Percentiles rank a stretch among this genome's conserved stretches.
Conservation (phyloP, 2,329 filamentous ascomycete genomes). For the Diaporthe velutina region DNA sequence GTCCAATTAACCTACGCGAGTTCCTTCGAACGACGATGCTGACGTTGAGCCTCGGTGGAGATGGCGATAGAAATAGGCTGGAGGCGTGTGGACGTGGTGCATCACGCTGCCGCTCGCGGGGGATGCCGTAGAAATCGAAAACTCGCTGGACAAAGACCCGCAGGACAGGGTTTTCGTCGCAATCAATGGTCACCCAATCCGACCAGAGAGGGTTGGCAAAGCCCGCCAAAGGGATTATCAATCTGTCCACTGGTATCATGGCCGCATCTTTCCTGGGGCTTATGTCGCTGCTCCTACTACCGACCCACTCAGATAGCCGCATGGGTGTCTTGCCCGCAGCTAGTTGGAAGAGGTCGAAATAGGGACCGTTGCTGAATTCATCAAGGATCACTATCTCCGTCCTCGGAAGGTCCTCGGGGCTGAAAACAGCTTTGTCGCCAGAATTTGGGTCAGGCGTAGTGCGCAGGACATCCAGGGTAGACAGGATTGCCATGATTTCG, state of each 20-base stretch:
- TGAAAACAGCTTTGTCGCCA: conserved; percentile 25
- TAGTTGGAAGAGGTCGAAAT: conserved; percentile 47
- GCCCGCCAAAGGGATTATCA: conserved; percentile 55
- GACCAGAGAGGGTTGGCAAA: conserved; percentile 57
- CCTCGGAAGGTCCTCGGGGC: conserved; percentile 30
- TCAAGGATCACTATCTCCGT: conserved; percentile 48
- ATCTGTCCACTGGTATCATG: conserved; percentile 39
- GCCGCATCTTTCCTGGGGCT: conserved; percentile 40
- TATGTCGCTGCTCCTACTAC: no score
- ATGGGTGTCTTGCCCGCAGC: conserved; percentile 49
- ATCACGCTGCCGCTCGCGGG: neutral
- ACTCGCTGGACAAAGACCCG: conserved; percentile 50
- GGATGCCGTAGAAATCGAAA: conserved; percentile 47
- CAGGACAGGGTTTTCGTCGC: conserved; percentile 48
- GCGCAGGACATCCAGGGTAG: conserved; percentile 47
- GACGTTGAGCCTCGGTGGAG: neutral
- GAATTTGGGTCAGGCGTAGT: conserved; percentile 38
- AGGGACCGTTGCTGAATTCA: conserved; percentile 44
- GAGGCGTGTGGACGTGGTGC: neutral
- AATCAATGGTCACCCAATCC: conserved; percentile 52
- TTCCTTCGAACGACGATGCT: conserved; percentile 53
- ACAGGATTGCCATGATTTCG: conserved; percentile 46
- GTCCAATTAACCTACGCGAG: conserved; percentile 43
- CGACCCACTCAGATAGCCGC: conserved; percentile 42
- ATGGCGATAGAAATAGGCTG: neutral